Base-by-base conservation (phyloP, 208 protist species). In the Crithidia expoeki region DNA sequence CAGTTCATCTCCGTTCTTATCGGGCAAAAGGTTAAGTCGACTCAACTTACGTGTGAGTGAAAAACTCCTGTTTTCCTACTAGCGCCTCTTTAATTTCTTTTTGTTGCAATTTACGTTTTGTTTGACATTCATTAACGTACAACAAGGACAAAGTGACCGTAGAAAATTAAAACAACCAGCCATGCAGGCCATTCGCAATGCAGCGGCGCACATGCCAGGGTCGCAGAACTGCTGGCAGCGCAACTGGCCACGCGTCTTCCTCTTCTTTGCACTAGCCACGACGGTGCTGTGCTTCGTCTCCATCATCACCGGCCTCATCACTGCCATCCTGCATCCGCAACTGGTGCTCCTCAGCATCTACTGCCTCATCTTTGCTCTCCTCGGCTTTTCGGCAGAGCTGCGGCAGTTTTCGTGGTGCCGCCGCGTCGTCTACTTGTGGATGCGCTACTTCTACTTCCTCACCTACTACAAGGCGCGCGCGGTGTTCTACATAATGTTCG, bases 401-500 rank as follows among this genome's bases (percentile, higher is more conserved):
- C 80, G 89, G 19, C 85, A 92, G 68, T 83, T 93, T 27, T 55
- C 75, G 0, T 79, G 60, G 67, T 66, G 79, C 23, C 81, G 83
- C 46, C 44, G 66, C 9, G 44, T 92, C 58, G 68, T 90, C 27
- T 93, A 91, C 60, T 4, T 53, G 0, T 93, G 87, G 83, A 68
- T 96, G 50, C 78, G 73, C 28, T 93, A 90, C 64, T 72, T 94
- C 32, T 94, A 94, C 73, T 85, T 94, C 58, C 60, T 94, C 33
- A 82, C 83, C 30, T 84, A 78, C 55, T 94, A 93, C 78, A 67
- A 69, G 44, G 74, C 77, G 1, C 78, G 92, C 40, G 76, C 74
- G 44, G 33, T 89, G 40, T 93, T 92, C 56, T 96, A 94, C 76
- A 66, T 94, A 40, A 85, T 94, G 46, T 76, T 94, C 47, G 92